Evolutionary conservation across 2,329 filamentous ascomycete species (phyloP).

Genomic region (Paecilomyces sp.): DNA sequence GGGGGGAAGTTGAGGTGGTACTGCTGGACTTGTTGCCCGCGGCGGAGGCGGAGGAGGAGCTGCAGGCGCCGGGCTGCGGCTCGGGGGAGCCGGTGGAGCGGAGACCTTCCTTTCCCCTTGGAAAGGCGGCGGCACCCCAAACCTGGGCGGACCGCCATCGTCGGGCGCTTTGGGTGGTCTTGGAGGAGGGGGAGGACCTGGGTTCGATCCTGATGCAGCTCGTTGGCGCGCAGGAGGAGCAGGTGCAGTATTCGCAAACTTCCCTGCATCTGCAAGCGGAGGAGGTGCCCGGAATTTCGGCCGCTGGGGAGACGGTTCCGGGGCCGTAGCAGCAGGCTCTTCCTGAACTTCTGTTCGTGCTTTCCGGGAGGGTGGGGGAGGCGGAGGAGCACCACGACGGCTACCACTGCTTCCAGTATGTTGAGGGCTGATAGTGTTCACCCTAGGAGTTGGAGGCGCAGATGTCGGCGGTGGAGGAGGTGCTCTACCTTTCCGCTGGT

Average conservation of each 20-base stretch:
- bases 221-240: slow-evolving; percentile 41
- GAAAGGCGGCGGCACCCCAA: slow-evolving; percentile 76
- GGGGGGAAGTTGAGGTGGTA: slow-evolving; percentile 44
- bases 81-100: slow-evolving; percentile 67
- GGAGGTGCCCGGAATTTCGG: slow-evolving; percentile 78
- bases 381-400: slow-evolving; percentile 54
- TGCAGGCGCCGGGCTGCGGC: slow-evolving; percentile 50
- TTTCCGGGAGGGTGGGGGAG: slow-evolving; percentile 48
- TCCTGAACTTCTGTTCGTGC: slow-evolving; percentile 37
- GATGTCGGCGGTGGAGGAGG: slow-evolving; percentile 59
- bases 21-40: slow-evolving; percentile 36
- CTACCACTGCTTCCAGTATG: slow-evolving; percentile 50
- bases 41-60: slow-evolving; percentile 62
- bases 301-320: slow-evolving; percentile 64
- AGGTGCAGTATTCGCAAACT: slow-evolving; percentile 57
- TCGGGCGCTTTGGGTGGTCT: slow-evolving; percentile 64
- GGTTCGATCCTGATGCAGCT: slow-evolving; percentile 42
- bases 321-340: slow-evolving; percentile 49
- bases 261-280: slow-evolving; percentile 82
- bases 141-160: slow-evolving; percentile 58
- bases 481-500: slow-evolving; percentile 44
- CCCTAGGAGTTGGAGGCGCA: slow-evolving; percentile 34
- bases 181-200: slow-evolving; percentile 61
- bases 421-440: slow-evolving; percentile 50
- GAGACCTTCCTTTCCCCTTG: slow-evolving; percentile 55